These are phyloP conservation scores for Tetrapisispora nanseiensis DNA, from an alignment of 805 yeast species.

Conservation along the genomic window DNA sequence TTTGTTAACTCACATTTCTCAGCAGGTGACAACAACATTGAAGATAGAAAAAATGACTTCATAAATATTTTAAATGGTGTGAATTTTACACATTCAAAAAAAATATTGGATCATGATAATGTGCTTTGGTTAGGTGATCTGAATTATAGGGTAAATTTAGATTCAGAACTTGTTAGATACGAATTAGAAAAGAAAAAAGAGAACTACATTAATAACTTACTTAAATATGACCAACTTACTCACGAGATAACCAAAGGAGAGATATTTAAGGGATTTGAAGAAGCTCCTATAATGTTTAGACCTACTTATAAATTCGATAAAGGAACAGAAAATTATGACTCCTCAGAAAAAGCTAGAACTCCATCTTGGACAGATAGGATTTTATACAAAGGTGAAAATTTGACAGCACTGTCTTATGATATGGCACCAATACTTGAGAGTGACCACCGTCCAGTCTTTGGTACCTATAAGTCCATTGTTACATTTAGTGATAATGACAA, in stretches of 20 bases:
- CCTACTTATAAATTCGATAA: constrained; percentile 94
- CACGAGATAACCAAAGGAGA: constrained; percentile 60
- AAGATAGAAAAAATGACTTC: constrained; percentile 81
- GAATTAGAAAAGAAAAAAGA: constrained; percentile 40
- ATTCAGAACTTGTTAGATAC: constrained; percentile 63
- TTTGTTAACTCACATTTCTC: constrained; percentile 88
- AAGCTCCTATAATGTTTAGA: constrained; percentile 61
- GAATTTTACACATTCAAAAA: constrained; percentile 64
- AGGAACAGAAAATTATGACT: constrained; percentile 70
- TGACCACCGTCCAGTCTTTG: constrained; percentile 91
- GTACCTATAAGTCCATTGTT: constrained; percentile 60
- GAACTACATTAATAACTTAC: constrained; percentile 33
- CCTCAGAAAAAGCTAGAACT: constrained; percentile 83
- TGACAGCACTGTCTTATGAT: constrained; percentile 58
- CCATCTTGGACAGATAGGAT: constrained; percentile 97
- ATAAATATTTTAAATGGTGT: constrained; percentile 65
- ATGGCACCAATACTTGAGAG: constrained; percentile 57
- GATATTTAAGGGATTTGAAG: constrained; percentile 67
- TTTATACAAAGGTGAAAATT: constrained; percentile 46
- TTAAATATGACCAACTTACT: constrained; percentile 70
- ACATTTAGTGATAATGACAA: constrained; percentile 56
- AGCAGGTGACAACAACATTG: constrained; percentile 73
- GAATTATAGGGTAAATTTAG: constrained; percentile 66
- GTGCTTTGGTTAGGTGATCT: constrained; percentile 93
- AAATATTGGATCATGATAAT: constrained; percentile 73